A percentile compares a stretch with the other conserved stretches of the same genome.
These are phyloP conservation scores for Tricholoma matsutake DNA, from an alignment of 768 basidiomycete genomes.

Conservation along the genomic window DNA sequence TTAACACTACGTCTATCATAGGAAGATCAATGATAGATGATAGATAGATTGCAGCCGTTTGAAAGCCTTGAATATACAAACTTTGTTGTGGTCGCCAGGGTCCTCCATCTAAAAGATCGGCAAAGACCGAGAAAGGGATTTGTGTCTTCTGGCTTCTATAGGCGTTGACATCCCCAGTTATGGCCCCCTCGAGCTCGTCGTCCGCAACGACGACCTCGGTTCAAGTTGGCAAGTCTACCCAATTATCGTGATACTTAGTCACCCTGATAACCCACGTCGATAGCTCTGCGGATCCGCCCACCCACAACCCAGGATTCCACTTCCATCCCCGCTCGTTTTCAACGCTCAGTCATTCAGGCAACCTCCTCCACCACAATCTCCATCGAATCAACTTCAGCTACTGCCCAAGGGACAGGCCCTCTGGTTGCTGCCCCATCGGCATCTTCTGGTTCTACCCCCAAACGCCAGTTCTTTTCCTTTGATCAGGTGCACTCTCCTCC, in stretches of 20 bases:
- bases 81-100: constrained; percentile 7
- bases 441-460: constrained; percentile 46
- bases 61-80: not conserved
- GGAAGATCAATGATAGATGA: not conserved
- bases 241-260: not conserved
- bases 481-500: constrained; percentile 92
- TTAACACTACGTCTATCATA: no score
- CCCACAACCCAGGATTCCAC: constrained; percentile 78
- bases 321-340: constrained; percentile 92
- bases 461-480: constrained; percentile 87
- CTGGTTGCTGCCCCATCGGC: constrained; percentile 45
- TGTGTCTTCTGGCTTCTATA: constrained; percentile 21
- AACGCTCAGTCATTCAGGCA: constrained; percentile 83
- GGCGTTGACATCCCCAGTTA: constrained; percentile 44
- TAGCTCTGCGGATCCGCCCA: constrained; percentile 89
- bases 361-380: constrained; percentile 69
- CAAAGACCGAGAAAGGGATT: constrained; percentile 34
- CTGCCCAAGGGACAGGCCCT: constrained; percentile 48
- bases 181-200: constrained; percentile 74
- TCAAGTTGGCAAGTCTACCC: constrained; percentile 77
- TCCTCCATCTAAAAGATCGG: constrained; percentile 22
- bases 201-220: constrained; percentile 79
- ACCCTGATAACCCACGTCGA: constrained; percentile 15
- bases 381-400: constrained; percentile 69
- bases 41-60: not conserved